A percentile compares a stretch with the other conserved stretches of the same genome.
Evolutionary conservation across 1,139 yeast genomes (phyloP).

Genomic region (Meyerozyma carpophila): DNA sequence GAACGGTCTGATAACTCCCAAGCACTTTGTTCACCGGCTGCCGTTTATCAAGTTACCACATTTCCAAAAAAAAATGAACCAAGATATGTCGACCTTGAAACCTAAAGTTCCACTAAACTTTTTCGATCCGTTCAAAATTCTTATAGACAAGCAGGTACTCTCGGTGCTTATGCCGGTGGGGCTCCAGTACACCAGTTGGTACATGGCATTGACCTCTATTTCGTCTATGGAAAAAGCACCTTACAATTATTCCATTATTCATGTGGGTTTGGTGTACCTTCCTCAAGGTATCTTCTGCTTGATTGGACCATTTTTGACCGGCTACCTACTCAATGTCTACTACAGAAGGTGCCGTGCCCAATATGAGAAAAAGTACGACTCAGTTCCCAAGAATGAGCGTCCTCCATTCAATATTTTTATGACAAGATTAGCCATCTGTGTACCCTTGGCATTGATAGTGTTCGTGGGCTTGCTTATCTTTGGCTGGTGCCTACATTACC

Average conservation of each 20-base stretch:
- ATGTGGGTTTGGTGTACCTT: constrained; percentile 33
- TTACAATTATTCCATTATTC: constrained; percentile 28
- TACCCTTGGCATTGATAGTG: constrained; percentile 19
- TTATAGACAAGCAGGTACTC: constrained; percentile 19
- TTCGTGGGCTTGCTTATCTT: constrained; percentile 27
- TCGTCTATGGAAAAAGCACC: constrained; percentile 24
- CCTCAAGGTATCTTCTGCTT: constrained; percentile 35
- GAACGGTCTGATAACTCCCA: constrained; percentile 31
- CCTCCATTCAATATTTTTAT: constrained; percentile 25
- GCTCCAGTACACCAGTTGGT: constrained; percentile 34
- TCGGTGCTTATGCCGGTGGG: constrained; percentile 28
- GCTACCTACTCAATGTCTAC: constrained; percentile 24
- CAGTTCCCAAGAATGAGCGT: constrained; percentile 10
- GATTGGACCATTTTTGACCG: constrained; percentile 25
- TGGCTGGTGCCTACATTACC: constrained; percentile 36
- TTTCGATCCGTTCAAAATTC: constrained; percentile 25
- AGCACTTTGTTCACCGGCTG: constrained; percentile 14
- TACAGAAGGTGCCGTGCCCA: constrained; percentile 15
- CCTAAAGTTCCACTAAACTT: constrained; percentile 17
- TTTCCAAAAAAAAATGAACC: constrained; percentile 19
- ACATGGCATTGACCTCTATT: constrained; percentile 29
- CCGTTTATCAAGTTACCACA: constrained; percentile 21
- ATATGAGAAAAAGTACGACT: constrained; percentile 15
- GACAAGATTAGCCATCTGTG: constrained; percentile 23
- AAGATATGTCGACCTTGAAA: constrained; percentile 22